Conservation (phyloP, 1,284 basidiomycete species). For the Cutaneotrichosporon curvatum region DNA sequence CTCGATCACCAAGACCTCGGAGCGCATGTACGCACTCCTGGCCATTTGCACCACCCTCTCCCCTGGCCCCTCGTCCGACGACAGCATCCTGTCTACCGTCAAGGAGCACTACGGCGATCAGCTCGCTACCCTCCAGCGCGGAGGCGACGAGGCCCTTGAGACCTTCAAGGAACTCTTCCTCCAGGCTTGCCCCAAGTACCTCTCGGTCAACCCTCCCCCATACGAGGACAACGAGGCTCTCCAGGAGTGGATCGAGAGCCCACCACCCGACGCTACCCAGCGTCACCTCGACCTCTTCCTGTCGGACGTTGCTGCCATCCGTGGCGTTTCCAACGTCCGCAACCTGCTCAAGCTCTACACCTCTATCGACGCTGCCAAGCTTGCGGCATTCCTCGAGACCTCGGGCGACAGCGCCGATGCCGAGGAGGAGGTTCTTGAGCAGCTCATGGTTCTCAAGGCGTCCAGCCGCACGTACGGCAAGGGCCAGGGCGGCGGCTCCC, state of each 20-base stretch:
- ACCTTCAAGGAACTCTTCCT: constrained; percentile 92
- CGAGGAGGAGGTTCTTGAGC: constrained; percentile 90
- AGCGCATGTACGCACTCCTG: constrained; percentile 94
- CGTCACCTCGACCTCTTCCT: constrained; percentile 78
- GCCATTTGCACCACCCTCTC: constrained; percentile 89
- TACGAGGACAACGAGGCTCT: constrained; percentile 76
- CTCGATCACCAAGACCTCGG: constrained; percentile 96
- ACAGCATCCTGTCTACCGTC: constrained; percentile 86
- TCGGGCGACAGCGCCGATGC: constrained; percentile 18
- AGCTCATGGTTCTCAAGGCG: constrained; percentile 95
- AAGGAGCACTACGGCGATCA: constrained; percentile 92
- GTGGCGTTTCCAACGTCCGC: constrained; percentile 73
- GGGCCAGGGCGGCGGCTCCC: constrained; percentile 53
- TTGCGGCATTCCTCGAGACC: constrained; percentile 70
- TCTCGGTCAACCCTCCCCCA: constrained; percentile 84
- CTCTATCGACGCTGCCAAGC: constrained; percentile 81
- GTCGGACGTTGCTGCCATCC: constrained; percentile 65
- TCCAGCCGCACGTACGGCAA: constrained; percentile 58
- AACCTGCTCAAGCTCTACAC: constrained; percentile 95
- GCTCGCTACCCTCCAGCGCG: constrained; percentile 70
- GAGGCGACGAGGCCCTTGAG: constrained; percentile 61
- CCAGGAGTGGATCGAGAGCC: constrained; percentile 52
- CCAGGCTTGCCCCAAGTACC: constrained; percentile 93
- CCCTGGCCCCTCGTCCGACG: constrained; percentile 63
- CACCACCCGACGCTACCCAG: constrained; percentile 65